Percentiles rank a stretch among this genome's conserved stretches.
These are phyloP conservation scores for Penicillium lividum DNA, from an alignment of 495 filamentous ascomycete species.

Conservation along the genomic window DNA sequence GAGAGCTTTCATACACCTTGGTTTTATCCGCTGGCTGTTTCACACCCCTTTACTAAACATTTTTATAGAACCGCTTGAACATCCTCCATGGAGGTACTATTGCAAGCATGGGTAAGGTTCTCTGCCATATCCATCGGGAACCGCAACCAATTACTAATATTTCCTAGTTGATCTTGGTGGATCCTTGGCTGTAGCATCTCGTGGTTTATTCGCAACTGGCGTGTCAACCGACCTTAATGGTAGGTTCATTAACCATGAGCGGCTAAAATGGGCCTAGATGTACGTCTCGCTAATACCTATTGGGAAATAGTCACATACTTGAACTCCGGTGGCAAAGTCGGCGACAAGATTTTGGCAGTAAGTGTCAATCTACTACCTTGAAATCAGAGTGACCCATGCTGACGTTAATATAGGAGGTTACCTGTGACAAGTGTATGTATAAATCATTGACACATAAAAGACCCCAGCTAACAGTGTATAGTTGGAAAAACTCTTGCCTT, in stretches of 20 bases:
- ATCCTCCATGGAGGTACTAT: slow-evolving; percentile 95
- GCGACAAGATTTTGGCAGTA: slow-evolving; percentile 71
- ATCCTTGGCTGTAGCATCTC: slow-evolving; percentile 88
- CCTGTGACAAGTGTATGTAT: slow-evolving; percentile 80
- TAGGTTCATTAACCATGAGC: slow-evolving; percentile 34
- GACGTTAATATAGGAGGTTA: slow-evolving; percentile 53
- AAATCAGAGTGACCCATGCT: slow-evolving; percentile 17
- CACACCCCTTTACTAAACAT: slow-evolving; percentile 4
- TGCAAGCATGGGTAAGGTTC: slow-evolving; percentile 73
- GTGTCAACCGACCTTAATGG: slow-evolving; percentile 92
- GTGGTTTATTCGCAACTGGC: slow-evolving; percentile 82
- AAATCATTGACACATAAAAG: background rate
- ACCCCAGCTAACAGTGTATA: slow-evolving; percentile 32
- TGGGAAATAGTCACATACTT: slow-evolving; percentile 77
- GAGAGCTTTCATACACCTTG: background rate
- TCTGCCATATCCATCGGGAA: background rate
- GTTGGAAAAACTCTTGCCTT: slow-evolving; percentile 93
- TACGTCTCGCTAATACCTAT: background rate
- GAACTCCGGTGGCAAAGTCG: slow-evolving; percentile 76
- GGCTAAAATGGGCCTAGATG: background rate
- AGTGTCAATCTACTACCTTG: slow-evolving; percentile 14
- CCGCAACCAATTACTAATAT: slow-evolving; percentile 2
- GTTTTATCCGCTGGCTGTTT: background rate
- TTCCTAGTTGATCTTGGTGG: slow-evolving; percentile 79
- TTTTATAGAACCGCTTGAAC: slow-evolving; percentile 74